Percentiles rank a stretch among this genome's conserved stretches.
Evolutionary conservation across 176 grass and related monocot genomes (phyloP).

Genomic region (Oryza rufipogon): DNA sequence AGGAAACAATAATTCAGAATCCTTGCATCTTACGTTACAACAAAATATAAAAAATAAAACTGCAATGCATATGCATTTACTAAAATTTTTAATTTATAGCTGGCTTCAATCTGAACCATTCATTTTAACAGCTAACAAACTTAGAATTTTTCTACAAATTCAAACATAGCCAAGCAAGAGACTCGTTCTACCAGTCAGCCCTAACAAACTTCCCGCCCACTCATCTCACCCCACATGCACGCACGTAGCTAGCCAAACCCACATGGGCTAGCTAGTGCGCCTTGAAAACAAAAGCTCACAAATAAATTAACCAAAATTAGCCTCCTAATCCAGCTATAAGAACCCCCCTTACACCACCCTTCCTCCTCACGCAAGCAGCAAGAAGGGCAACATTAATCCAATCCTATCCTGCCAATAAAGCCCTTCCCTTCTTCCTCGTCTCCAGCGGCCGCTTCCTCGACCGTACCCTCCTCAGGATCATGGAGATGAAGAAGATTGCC

Average conservation of each 20-base stretch:
- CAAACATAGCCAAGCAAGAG: conserved; percentile 19
- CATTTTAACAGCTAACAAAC: background rate
- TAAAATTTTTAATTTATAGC: background rate
- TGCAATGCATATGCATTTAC: background rate
- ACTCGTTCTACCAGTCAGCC: conserved; percentile 31
- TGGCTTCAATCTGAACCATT: background rate
- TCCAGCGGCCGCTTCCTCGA: background rate
- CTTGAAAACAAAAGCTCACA: background rate
- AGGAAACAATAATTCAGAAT: background rate
- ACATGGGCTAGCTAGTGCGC: conserved; percentile 51
- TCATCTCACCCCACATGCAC: conserved; percentile 45
- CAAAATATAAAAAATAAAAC: background rate
- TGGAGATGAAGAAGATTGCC: conserved; percentile 92
- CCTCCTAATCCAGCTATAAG: conserved; percentile 53
- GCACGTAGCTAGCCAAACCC: conserved; percentile 29
- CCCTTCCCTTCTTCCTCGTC: conserved; percentile 45
- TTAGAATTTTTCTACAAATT: background rate
- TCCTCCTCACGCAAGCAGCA: conserved; percentile 51
- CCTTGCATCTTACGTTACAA: background rate
- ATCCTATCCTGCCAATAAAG: conserved; percentile 32
- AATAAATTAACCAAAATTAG: conserved; percentile 22
- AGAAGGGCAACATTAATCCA: conserved; percentile 39
- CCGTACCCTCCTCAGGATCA: background rate
- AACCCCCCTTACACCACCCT: background rate
- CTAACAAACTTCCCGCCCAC: conserved; percentile 46